phyloP scores from a whole-genome alignment of 306 rosid species.

The Prunus fruticosa region DNA sequence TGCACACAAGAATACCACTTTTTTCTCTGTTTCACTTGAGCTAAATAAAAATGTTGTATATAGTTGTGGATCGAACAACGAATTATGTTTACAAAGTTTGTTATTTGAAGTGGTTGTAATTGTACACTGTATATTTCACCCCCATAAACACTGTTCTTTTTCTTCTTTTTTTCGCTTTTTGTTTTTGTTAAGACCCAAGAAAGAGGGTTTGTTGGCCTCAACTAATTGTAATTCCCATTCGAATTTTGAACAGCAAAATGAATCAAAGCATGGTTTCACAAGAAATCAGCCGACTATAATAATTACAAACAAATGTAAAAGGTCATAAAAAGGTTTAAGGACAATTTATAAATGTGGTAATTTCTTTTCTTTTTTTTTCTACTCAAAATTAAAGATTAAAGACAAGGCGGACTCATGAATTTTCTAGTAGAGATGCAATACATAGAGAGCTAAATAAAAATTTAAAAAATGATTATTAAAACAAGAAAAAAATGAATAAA shows the following conservation, averaged over 20 bases:
- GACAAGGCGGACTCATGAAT: too few species aligned
- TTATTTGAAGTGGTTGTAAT: background rate
- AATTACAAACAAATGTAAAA: too few species aligned
- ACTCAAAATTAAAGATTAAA: too few species aligned
- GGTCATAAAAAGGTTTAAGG: background rate
- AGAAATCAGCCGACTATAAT: background rate
- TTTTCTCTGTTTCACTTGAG: background rate
- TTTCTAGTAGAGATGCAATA: too few species aligned
- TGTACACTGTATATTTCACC: background rate
- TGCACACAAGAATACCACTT: slow-evolving; percentile 87
- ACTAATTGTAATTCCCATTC: too few species aligned
- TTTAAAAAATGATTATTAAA: too few species aligned
- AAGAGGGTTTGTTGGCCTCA: too few species aligned
- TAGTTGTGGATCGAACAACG: slow-evolving; percentile 2
- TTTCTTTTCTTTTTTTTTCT: too few species aligned
- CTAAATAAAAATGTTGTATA: slow-evolving; percentile 2
- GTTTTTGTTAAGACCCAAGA: too few species aligned
- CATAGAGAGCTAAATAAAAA: too few species aligned
- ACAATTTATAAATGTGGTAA: background rate
- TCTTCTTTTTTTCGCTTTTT: too few species aligned
- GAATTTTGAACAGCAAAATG: background rate
- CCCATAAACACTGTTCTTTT: background rate
- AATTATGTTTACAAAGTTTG: background rate
- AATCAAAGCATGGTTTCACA: background rate
- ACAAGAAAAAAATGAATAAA: too few species aligned